Base-by-base conservation (phyloP, 148 eudicot species). In the Rhododendron mucronatum region DNA sequence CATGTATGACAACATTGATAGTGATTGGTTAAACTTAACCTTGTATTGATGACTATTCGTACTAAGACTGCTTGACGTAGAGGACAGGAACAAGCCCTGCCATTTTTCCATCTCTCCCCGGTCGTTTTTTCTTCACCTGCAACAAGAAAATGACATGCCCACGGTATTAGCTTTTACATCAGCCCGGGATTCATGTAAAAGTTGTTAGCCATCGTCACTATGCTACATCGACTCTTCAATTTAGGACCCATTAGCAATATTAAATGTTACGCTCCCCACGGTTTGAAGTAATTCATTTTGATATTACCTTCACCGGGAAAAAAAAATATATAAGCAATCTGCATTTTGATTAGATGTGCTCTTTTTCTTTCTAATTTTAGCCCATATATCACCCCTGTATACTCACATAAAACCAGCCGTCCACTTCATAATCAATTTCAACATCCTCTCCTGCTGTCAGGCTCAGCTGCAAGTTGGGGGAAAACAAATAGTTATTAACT, bases 401-500 rank as follows among this genome's bases (percentile, higher is more conserved):
- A 95, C 99, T 97, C 93, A 97, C 99, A 93, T 95, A 95, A 90
- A 92, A 97, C 99, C 99, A 97, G 87, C 99, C 99, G 83, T 97
- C 99, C 78, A 97, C 99, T 91, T 97, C 99, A 79, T 97, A 91
- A 78, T 97, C 96, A 73, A 95, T 97, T 86, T 93, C 95, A 44
- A 97, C 89, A 63, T 94, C 98, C 90, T 97, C 99, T 61, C 99
- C 99, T 57, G 98, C 98, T 53, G 95, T 94, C 81, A 97, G 89
- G 90, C 91, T 93, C 69, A 97, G 92, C 99, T 97, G 98, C 90
- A 90, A 89, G 73, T 33, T 28, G 50, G 20, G 75, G 28, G 20
- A 63, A 59, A 61, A 23, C 11, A 59, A 21, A 55, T 2, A 51
- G 74, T 13, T 12, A 69, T 13, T 28, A 55, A 82, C 21, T 11